Percentiles rank a stretch among this genome's conserved stretches.
Conservation (phyloP, 148 eudicot genomes). For the Fagopyrum esculentum region DNA sequence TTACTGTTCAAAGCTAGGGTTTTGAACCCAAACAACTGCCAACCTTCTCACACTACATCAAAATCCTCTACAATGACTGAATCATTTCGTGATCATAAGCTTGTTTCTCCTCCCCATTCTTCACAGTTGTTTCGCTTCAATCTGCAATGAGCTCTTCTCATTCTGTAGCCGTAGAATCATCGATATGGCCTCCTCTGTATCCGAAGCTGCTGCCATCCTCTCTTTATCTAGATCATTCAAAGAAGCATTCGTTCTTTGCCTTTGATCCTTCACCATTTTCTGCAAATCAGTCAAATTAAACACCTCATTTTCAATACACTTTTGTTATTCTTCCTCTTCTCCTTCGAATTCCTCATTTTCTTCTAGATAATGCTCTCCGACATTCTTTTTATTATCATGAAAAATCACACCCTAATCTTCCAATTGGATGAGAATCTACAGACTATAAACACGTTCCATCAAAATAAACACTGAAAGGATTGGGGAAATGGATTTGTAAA, state of each 20-base stretch:
- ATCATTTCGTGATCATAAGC: constrained; percentile 73
- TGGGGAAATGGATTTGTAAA: constrained; percentile 30
- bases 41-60: constrained; percentile 38
- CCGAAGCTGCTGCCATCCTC: constrained; percentile 57
- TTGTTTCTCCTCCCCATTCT: constrained; percentile 62
- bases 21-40: too few species aligned
- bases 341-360: constrained; percentile 18
- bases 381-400: constrained; percentile 21
- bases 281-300: constrained; percentile 43
- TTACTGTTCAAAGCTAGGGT: too few species aligned
- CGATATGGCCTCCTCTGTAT: constrained; percentile 82
- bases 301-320: constrained; percentile 37
- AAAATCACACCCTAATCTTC: constrained; percentile 56
- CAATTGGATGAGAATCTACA: constrained; percentile 32
- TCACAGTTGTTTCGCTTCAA: constrained; percentile 48
- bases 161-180: constrained; percentile 78
- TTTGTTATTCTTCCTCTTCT: constrained; percentile 10
- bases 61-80: constrained; percentile 56
- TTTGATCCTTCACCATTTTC: constrained; percentile 53
- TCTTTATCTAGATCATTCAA: constrained; percentile 64
- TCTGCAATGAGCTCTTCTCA: constrained; percentile 57
- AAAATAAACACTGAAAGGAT: constrained; percentile 21
- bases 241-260: constrained; percentile 34
- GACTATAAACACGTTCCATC: constrained; percentile 51
- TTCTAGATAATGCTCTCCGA: neutral